Percentiles rank a stretch among this genome's conserved stretches.
Conservation (phyloP, 164 flowering plant species). For the Tetracentron sinense region DNA sequence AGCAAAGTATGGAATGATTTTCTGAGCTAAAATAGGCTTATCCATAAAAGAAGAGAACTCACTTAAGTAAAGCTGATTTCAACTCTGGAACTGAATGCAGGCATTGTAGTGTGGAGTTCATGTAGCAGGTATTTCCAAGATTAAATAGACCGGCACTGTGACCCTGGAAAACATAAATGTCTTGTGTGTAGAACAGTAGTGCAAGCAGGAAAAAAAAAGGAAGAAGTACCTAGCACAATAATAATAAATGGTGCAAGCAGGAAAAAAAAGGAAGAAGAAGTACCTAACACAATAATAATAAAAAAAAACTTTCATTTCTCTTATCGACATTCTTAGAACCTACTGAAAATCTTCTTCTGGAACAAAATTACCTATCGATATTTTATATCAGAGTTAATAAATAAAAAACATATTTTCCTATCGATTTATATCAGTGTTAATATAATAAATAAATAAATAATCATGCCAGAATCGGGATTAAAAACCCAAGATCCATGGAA, state of each 20-base stretch:
- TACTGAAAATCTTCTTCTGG: background rate
- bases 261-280: background rate
- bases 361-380: too few species aligned
- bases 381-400: too few species aligned
- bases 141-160: conserved; percentile 85
- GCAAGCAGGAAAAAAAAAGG: too few species aligned
- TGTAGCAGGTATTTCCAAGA: conserved; percentile 95
- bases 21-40: background rate
- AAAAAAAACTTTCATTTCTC: background rate
- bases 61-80: conserved; percentile 81
- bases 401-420: too few species aligned
- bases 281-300: background rate
- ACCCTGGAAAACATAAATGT: conserved; percentile 50
- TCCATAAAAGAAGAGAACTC: conserved; percentile 20
- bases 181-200: too few species aligned
- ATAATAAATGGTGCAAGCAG: background rate
- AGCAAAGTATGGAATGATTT: background rate
- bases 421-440: too few species aligned
- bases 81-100: conserved; percentile 96
- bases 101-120: conserved; percentile 96
- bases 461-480: too few species aligned
- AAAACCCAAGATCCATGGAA: too few species aligned
- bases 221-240: background rate
- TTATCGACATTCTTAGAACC: background rate
- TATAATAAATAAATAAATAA: too few species aligned